phyloP scores from a whole-genome alignment of 1,284 basidiomycete genomes.

The Serendipita sp. region DNA sequence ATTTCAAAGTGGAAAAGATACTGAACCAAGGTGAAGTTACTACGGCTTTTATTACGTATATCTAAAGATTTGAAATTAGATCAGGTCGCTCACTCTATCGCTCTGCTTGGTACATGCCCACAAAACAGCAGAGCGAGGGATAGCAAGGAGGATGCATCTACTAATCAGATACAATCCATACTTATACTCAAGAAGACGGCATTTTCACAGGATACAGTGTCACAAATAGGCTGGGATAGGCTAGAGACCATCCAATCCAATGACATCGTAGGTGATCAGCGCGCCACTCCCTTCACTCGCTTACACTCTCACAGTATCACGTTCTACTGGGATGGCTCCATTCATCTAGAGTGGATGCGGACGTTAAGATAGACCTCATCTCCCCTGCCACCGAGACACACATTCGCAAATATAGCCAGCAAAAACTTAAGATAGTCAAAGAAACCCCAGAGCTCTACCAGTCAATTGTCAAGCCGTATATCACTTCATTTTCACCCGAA shows the following conservation, averaged over 20 bases:
- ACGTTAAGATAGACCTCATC: conserved; percentile 56
- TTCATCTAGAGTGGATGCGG: conserved; percentile 24
- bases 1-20: conserved; percentile 21
- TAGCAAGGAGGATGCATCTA: conserved; percentile 11
- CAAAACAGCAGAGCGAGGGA: no score
- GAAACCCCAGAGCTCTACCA: conserved; percentile 71
- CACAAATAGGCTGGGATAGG: conserved; percentile 16
- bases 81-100: conserved; percentile 32
- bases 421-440: conserved; percentile 24
- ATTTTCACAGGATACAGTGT: conserved; percentile 25
- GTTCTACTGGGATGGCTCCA: conserved; percentile 33
- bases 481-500: conserved; percentile 53
- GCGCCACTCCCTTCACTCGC: neutral
- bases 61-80: conserved; percentile 24
- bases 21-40: conserved; percentile 22
- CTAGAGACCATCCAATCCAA: conserved; percentile 27
- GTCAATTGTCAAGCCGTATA: conserved; percentile 62
- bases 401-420: conserved; percentile 39
- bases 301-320: conserved; percentile 22
- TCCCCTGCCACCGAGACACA: conserved; percentile 74
- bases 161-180: conserved; percentile 30
- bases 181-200: conserved; percentile 46
- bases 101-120: conserved; percentile 28
- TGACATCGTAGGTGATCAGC: conserved; percentile 29
- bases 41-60: neutral